Conservation (phyloP, 2,329 filamentous ascomycete species). For the Colletotrichum sp. region DNA sequence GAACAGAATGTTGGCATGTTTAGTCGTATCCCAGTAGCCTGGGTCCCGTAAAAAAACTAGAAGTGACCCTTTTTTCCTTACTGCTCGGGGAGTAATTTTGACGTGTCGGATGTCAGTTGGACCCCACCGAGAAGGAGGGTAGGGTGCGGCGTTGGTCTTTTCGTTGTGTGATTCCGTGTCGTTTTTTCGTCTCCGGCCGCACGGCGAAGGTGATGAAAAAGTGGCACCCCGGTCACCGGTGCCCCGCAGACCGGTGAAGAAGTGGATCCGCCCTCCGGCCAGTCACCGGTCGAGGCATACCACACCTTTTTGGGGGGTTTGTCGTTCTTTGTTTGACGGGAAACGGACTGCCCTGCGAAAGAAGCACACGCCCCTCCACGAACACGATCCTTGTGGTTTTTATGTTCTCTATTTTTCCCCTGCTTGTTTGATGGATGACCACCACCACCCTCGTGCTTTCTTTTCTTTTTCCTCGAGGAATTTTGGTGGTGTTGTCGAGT, state of each 20-base stretch:
- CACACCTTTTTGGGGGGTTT: not conserved
- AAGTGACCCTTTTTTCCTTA: not conserved
- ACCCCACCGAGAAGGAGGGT: not conserved
- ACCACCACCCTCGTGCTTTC: not conserved
- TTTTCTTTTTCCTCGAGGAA: not conserved
- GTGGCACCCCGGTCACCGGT: constrained; percentile 17
- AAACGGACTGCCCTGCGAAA: not conserved
- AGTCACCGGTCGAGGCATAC: constrained; percentile 11
- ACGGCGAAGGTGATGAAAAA: not conserved
- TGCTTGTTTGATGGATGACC: not conserved
- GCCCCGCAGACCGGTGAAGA: constrained; percentile 20
- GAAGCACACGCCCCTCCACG: constrained; percentile 6
- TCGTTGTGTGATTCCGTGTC: not conserved
- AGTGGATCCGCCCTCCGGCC: constrained; percentile 14
- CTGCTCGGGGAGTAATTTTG: not conserved
- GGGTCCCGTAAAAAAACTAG: not conserved
- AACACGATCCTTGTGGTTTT: not conserved
- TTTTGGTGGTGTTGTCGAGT: not conserved
- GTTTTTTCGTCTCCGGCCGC: not conserved
- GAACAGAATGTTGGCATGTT: not conserved
- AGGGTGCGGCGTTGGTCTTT: not conserved
- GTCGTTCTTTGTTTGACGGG: not conserved
- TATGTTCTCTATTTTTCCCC: not conserved
- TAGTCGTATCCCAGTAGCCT: not conserved
- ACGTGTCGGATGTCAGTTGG: constrained; percentile 11